Evolutionary conservation across 2,329 filamentous ascomycete species (phyloP), one percentile per base, ranked within the genome.

Genomic region (Setomelanomma holmii): DNA sequence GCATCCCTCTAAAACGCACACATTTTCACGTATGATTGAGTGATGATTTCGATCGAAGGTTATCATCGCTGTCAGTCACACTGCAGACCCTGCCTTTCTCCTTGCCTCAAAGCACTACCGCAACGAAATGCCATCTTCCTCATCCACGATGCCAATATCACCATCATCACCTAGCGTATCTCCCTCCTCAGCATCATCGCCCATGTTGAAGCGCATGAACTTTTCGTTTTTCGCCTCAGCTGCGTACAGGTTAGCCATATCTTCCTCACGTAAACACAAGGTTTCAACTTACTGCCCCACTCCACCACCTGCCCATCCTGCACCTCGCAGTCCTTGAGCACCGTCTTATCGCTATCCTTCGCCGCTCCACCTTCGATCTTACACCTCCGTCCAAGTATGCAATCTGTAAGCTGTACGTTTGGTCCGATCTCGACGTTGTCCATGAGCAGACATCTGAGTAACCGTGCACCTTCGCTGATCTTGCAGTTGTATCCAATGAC

Each of bases 391-490:
- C 95, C 95, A 35, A 98, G 77, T 24, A 98, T 90, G 68, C 93
- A 97, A 19, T 90, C 90, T 1, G 90, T 95, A 45, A 98, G 79
- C 73, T 91, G 91, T 68, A 89, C 93, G 38, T 89, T 88, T 65
- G 91, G 89, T 12, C 91, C 93, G 11, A 99, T 83, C 6, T 90
- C 87, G 0, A 90, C 93, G 3, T 91, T 91, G 55, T 98, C 93
- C 91, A 98, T 97, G 17, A 98, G 78, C 41, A 98, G 76, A 74
- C 93, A 98, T 59, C 93, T 85, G n/a, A 86, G 87, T 39, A 99
- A 77, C 60, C 93, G 90, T 23, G 89, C 91, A n/a, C 92, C 91
- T 62, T 89, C 87, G 56, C 88, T 87, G 59, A 99, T 93, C 65
- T 90, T 88, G 72, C 91, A 96, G 64, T 91, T 91, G 4, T 90